Percentiles rank a stretch among this genome's conserved stretches.
These are phyloP conservation scores for Hypsizygus marmoreus DNA, from an alignment of 768 basidiomycete genomes.

Conservation along the genomic window DNA sequence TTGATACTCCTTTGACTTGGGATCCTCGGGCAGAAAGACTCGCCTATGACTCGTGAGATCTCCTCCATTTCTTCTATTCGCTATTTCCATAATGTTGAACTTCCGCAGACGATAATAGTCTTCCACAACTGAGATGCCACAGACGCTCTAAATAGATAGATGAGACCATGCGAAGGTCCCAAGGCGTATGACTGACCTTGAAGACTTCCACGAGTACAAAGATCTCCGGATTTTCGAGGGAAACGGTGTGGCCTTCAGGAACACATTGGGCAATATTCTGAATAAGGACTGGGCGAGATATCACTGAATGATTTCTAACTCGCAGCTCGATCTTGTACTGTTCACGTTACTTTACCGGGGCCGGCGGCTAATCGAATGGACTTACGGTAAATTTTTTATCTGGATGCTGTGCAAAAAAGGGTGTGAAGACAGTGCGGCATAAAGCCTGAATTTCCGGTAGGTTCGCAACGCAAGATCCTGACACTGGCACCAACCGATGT, in stretches of 20 bases:
- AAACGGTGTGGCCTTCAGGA: constrained; percentile 66
- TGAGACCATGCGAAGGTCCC: neutral
- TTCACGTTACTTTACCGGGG: neutral
- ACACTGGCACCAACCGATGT: constrained; percentile 72
- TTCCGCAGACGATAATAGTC: constrained; percentile 73
- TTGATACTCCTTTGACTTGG: too few relatives aligned
- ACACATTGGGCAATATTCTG: constrained; percentile 71
- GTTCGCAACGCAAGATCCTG: constrained; percentile 67
- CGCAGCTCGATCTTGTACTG: constrained; percentile 85
- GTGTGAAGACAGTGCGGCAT: constrained; percentile 53
- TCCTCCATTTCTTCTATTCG: constrained; percentile 45
- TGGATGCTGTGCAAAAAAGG: constrained; percentile 51
- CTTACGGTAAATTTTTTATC: constrained; percentile 51
- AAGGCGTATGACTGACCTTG: constrained; percentile 52
- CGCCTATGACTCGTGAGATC: constrained; percentile 25
- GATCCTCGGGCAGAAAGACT: constrained; percentile 6
- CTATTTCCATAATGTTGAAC: constrained; percentile 80
- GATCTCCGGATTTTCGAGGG: constrained; percentile 66
- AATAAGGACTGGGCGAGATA: constrained; percentile 61
- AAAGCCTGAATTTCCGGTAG: constrained; percentile 67
- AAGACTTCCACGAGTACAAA: constrained; percentile 83
- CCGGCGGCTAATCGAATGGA: neutral
- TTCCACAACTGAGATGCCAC: constrained; percentile 72
- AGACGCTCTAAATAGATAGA: constrained; percentile 56
- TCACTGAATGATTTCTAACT: constrained; percentile 73